Evolutionary conservation across 2,329 filamentous ascomycete species (phyloP), one percentile per base, ranked within the genome.

Genomic region (Penicillium sp.): DNA sequence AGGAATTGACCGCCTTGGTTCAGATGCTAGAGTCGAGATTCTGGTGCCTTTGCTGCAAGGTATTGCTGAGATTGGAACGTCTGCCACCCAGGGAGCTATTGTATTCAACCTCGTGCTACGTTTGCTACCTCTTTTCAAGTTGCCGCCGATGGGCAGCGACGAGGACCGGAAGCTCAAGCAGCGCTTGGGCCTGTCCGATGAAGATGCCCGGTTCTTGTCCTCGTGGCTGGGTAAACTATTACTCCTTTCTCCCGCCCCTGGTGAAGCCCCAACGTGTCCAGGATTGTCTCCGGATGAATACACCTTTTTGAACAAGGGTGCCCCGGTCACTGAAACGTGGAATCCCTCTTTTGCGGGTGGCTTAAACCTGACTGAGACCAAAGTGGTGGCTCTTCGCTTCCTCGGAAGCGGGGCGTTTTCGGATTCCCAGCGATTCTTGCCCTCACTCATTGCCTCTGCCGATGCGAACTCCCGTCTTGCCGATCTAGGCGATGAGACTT

Each of bases 71-170:
- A 76, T 78, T 41, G 74, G 75, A 37, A 79, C 80, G 56, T 77
- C 78, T 28, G 66, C 74, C 44, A 71, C 74, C 57, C 78, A 83
- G 64, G 77, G 75, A 35, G 77, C 86, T 4, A 81, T 83, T 32
- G 77, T 95, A 29, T 93, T 97, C 70, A 89, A 93, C 63, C 77
- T 96, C 42, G 79, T 95, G 35, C 75, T 97, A 18, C 84, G 88
- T 38, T 76, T 95, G 5, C 73, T 97, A 15, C 80, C 85, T 8
- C 81, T 78, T 87, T 63, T 74, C 38, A 72, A 71, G 43, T 46
- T 95, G 8, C 92, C 93, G 0, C 75, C 81, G 1, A 81, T 89
- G 46, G 91, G 88, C 1, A 90, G 82, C 60, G 83, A 86, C 50
- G 88, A 95, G 54, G 91, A 97, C 65, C 71, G 75, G 2, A 76